Evolutionary conservation across 192 early-diverging fungal species (phyloP).

Genomic region (Backusella westeae): DNA sequence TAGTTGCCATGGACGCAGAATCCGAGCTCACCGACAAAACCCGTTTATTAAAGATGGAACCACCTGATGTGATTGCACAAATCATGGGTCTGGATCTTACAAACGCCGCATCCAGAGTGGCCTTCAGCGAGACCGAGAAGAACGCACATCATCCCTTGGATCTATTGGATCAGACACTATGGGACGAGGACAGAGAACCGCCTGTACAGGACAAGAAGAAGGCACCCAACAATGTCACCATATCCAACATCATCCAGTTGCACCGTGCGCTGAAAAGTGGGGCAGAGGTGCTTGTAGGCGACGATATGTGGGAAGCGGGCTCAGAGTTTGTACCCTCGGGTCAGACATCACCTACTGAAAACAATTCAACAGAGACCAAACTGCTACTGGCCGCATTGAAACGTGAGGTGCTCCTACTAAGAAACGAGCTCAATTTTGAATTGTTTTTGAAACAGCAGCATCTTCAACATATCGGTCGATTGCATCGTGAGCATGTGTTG

Average conservation of each 20-base stretch:
- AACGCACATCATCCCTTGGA: conserved; percentile 12
- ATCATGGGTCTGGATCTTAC: conserved; percentile 56
- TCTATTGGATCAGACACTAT: conserved; percentile 36
- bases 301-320: conserved; percentile 34
- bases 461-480: conserved; percentile 55
- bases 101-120: conserved; percentile 44
- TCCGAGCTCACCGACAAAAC: conserved; percentile 45
- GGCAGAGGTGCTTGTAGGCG: conserved; percentile 37
- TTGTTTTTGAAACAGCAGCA: conserved; percentile 60
- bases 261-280: conserved; percentile 46
- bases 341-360: not conserved
- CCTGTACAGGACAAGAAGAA: not conserved
- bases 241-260: conserved; percentile 32
- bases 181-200: not conserved
- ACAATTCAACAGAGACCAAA: conserved; percentile 20
- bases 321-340: not conserved
- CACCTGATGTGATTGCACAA: conserved; percentile 57
- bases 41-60: conserved; percentile 57
- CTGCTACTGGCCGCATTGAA: conserved; percentile 41
- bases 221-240: conserved; percentile 18
- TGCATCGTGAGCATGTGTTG: conserved; percentile 54
- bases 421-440: conserved; percentile 62
- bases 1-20: conserved; percentile 39
- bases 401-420: conserved; percentile 49
- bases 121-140: conserved; percentile 9